Base-by-base conservation (phyloP, 192 early-diverging fungal species). In the Umbelopsis sp. region DNA sequence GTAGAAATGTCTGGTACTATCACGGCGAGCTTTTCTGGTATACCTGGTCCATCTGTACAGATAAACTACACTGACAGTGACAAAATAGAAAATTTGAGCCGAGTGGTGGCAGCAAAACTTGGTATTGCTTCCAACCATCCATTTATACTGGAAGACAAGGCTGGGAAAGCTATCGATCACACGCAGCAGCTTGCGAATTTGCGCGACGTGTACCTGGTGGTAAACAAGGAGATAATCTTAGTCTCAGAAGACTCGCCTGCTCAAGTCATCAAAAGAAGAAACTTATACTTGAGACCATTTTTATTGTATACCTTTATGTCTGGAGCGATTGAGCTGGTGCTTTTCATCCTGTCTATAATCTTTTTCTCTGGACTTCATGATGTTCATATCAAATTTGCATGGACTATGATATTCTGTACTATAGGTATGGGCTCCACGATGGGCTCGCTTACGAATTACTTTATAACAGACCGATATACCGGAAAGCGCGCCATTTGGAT, bases 401-500 rank as follows among this genome's bases (percentile, higher is more conserved):
- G 67, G 67, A 69, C 67, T 25, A 69, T 69, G 67, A 49, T 69
- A 18, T 48, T 69, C 18, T 69, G 67, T 35, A 46, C 67, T 41
- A 69, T 69, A 27, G 67, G 67, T 7, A 67, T 49, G 48, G 46
- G 66, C 0, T 67, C 48, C 8, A 49, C 48, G 0, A 69, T 69
- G 67, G 67, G 67, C 5, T 48, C 45, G 10, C 21, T 69, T 6
- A 69, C 67, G 9, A 69, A 49, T 20, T 69, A 27, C 25, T 69
- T 69, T 23, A 48, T 69, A 15, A 69, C 67, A 3, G 67, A 69
- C 45, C 44, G 50, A 53, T 69, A 33, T 7, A 27, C 44, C 3
- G 67, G 67, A 21, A 27, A 21, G 8, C 23, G 22, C 8, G 67
- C 49, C n/a, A 23, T 69, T 12, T 48, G 44, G 44, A 48, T 69